Percentiles rank a stretch among this genome's conserved stretches.
Evolutionary conservation across 2,329 filamentous ascomycete genomes (phyloP).

Genomic region (Neurospora sp.): DNA sequence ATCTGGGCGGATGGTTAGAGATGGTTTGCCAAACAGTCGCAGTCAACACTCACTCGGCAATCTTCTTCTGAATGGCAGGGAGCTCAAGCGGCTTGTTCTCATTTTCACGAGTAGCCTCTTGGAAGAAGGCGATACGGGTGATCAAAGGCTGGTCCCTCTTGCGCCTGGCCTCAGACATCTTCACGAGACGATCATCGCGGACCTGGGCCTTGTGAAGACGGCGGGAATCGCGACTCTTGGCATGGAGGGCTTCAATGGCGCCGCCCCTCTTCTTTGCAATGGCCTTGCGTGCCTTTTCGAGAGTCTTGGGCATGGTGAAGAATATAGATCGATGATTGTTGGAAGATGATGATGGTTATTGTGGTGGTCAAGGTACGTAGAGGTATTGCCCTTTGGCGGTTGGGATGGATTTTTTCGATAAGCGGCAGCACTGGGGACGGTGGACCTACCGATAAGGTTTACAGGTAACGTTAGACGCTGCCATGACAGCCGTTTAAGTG

Average conservation of each 20-base stretch:
- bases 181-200: conserved; percentile 74
- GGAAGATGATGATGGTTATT: neutral
- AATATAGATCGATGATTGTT: neutral
- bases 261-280: conserved; percentile 80
- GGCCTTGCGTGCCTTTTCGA: conserved; percentile 80
- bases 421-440: neutral
- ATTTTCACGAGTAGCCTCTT: conserved; percentile 50
- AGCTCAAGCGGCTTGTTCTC: conserved; percentile 40
- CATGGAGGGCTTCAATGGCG: conserved; percentile 66
- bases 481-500: neutral
- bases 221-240: conserved; percentile 79
- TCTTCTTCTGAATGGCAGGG: conserved; percentile 49
- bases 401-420: neutral
- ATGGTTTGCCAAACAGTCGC: neutral
- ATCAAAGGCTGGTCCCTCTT: conserved; percentile 69
- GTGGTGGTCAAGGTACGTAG: neutral
- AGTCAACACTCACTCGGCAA: conserved; percentile 45
- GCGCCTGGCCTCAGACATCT: conserved; percentile 56
- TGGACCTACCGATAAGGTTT: neutral
- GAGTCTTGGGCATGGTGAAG: conserved; percentile 58
- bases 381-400: neutral
- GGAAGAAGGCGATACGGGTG: conserved; percentile 61
- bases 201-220: conserved; percentile 69
- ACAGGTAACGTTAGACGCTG: neutral
- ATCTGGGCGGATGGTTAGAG: conserved; percentile 33